phyloP scores from a whole-genome alignment of 2,329 filamentous ascomycete species.

The Aspergillus awamori region DNA sequence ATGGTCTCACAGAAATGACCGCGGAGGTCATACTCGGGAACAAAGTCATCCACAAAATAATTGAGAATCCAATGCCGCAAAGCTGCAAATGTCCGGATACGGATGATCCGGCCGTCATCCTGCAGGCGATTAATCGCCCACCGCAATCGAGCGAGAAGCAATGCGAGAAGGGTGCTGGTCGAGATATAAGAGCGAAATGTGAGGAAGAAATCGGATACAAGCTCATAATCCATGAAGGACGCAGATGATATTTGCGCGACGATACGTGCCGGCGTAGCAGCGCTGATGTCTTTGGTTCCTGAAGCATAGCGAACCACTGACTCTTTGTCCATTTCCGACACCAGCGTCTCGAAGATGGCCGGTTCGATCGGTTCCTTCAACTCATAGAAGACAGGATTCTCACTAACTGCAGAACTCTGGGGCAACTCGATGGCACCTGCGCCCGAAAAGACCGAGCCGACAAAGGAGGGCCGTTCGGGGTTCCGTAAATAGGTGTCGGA shows the following conservation, averaged over 20 bases:
- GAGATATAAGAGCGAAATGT: conserved; percentile 89
- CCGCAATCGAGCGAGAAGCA: conserved; percentile 79
- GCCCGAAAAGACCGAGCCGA: conserved; percentile 41
- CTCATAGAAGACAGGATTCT: conserved; percentile 47
- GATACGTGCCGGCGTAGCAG: conserved; percentile 85
- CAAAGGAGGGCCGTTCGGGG: conserved; percentile 37
- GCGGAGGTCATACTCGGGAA: conserved; percentile 73
- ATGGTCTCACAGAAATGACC: conserved; percentile 77
- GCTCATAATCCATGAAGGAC: conserved; percentile 92
- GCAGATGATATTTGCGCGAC: conserved; percentile 97
- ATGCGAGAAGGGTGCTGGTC: conserved; percentile 72
- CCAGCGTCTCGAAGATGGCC: conserved; percentile 76
- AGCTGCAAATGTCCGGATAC: conserved; percentile 92
- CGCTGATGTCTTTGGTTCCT: conserved; percentile 72
- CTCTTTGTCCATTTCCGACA: conserved; percentile 78
- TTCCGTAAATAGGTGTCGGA: conserved; percentile 31
- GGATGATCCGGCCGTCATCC: conserved; percentile 88
- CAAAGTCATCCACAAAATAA: conserved; percentile 95
- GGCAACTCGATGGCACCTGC: conserved; percentile 37
- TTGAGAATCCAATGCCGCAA: conserved; percentile 97
- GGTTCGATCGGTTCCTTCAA: conserved; percentile 65
- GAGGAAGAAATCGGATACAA: conserved; percentile 96
- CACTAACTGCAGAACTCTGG: conserved; percentile 36
- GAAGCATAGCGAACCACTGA: conserved; percentile 80
- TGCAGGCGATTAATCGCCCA: conserved; percentile 83